A percentile compares a stretch with the other conserved stretches of the same genome.
Evolutionary conservation across 176 grass and related monocot genomes (phyloP).

Genomic region (Guadua angustifolia): DNA sequence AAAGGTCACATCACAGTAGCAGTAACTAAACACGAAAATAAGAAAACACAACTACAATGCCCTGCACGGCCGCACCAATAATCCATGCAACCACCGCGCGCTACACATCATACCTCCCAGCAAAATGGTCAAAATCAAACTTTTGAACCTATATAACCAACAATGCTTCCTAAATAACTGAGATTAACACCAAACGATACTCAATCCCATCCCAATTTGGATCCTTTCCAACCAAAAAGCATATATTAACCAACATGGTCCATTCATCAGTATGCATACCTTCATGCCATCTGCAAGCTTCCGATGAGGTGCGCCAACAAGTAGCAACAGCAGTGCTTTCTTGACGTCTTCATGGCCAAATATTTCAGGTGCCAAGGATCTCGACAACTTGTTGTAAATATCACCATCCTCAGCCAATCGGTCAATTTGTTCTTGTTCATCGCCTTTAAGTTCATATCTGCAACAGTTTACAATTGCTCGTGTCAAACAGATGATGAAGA

Average conservation of each 20-base stretch:
- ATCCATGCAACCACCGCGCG: background rate
- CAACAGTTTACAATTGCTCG: slow-evolving; percentile 18
- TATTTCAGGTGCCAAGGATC: slow-evolving; percentile 96
- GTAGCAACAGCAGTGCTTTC: slow-evolving; percentile 88
- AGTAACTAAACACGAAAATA: background rate
- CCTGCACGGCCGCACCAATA: background rate
- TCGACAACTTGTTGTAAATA: slow-evolving; percentile 90
- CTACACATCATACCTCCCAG: background rate
- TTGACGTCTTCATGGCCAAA: slow-evolving; percentile 99
- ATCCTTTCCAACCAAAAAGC: background rate
- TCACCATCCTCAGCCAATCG: slow-evolving; percentile 92
- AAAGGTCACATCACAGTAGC: background rate
- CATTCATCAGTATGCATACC: slow-evolving; percentile 60
- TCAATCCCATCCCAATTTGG: background rate
- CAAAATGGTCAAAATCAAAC: background rate
- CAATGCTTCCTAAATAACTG: slow-evolving; percentile 20
- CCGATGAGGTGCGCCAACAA: slow-evolving; percentile 91
- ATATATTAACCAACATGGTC: too few relatives aligned
- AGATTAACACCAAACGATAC: background rate
- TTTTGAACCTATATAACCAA: background rate
- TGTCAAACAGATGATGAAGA: slow-evolving; percentile 23
- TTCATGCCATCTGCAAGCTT: slow-evolving; percentile 98
- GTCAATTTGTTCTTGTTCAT: slow-evolving; percentile 93
- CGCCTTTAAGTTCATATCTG: slow-evolving; percentile 96
- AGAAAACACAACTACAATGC: background rate